Evolutionary conservation across 257 asterid species (phyloP), one percentile per base, ranked within the genome.

Genomic region (Ophiorrhiza pumila): DNA sequence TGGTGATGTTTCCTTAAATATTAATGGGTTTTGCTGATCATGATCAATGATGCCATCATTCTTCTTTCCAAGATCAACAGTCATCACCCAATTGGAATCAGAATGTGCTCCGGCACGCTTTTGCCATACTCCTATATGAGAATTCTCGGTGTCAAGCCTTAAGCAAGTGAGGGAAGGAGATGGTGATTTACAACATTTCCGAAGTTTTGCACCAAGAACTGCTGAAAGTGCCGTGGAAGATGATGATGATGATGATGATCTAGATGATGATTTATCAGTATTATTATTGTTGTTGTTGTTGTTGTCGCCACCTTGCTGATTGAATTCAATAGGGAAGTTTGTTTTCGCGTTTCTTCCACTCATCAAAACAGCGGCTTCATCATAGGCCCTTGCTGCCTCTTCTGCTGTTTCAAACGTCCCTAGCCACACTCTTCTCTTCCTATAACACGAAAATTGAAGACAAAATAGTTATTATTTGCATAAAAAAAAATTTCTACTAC

Each of bases 381-480:
- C 91, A 23, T 87, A 87, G 2, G 91, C 91, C 56, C 81, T 77
- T 0, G 91, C 91, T 1, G 91, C 91, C 27, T 84, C 89, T 69
- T 86, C 91, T 0, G 91, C 91, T 1, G 88, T 84, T 63, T 84
- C 91, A 61, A 82, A 87, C 0, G 91, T 87, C 29, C 91, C 91
- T 13, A 87, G 75, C 91, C 91, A 87, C 31, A 87, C 85, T 80
- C 91, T 87, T 71, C 84, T 84, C 71, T 87, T 87, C 85, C 91
- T 87, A 57, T 25, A 27, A 63, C 2, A 31, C 27, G 0, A 27
- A 3, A 49, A n/a, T 29, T 3, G 20, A 17, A 69, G 0, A 20
- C 22, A 23, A 22, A 9, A 45, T 4, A 43, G 2, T 53, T 5
- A 35, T 23, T 45, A 63, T 60, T 18, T 35, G 63, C 70, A 62